Base-by-base conservation (phyloP, 2,329 filamentous ascomycete species). In the Penicillium glabrum region DNA sequence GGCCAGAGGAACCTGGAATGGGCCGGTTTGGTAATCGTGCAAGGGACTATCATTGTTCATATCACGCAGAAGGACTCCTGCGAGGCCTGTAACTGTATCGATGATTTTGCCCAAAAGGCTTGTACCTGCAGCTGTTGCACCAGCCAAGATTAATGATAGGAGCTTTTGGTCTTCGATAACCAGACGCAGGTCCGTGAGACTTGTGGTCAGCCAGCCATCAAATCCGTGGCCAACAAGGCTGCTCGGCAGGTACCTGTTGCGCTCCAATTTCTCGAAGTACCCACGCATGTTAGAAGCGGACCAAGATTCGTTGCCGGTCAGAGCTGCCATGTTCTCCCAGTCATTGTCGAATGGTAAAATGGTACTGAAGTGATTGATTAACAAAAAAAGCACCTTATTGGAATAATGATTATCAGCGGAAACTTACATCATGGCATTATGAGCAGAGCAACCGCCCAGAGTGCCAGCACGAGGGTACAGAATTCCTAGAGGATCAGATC, bases 251-350 rank as follows among this genome's bases (percentile, higher is more conserved):
- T 86, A 85, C 13, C 76, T 67, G 71, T 81, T 81, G 48, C 78
- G 74, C 69, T 87, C 84, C 43, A 86, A 63, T 61, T 75, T 77
- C 43, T 75, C 65, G 54, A 82, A 85, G 70, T 84, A 82, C 49
- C 77, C 71, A 50, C 82, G 75, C 84, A 87, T 86, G 52, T 83
- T 83, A 3, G 71, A 68, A 0, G 83, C 71, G 0, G 76, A 71
- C 85, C 85, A 88, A 0, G 82, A 82, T 1, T 73, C 64, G 64
- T 88, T 84, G 14, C 85, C 84, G 8, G 86, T 88, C 33, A 86
- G 64, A 13, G 71, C 67, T 10, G 78, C 81, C 45, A 88, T 80
- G 57, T 81, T 68, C 31, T 84, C 75, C 75, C 82, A 88, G 69
- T 88, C 86, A 31, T 77, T 80, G 46, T 82, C 77, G 51, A 83